Base-by-base conservation (phyloP, 305 asterid species). In the Ajuga reptans region DNA sequence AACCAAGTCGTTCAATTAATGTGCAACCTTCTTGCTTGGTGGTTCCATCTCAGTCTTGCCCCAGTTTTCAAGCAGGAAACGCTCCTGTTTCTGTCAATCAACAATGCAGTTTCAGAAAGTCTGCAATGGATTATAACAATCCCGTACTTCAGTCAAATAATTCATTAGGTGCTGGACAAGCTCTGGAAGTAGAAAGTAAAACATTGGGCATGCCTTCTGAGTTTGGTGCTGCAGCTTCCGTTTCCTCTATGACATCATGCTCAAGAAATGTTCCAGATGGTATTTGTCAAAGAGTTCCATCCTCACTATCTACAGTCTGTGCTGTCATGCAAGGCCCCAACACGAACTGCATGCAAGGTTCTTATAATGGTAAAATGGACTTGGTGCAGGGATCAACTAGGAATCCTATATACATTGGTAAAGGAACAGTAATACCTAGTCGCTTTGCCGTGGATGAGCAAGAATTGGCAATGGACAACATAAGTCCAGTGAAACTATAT, bases 21-120 rank as follows among this genome's bases (percentile, higher is more conserved):
- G 96, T 87, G 57, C 88, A 79, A 64, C 92, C 96, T 72, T 89
- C 96, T 75, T 84, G 92, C 78, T 70, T 89, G 75, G 95, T 85
- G 71, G 85, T 84, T 74, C 94, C 96, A 4, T 83, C 87, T 70
- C 89, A 78, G 73, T 78, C 84, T 41, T 77, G 83, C 9, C 77
- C 75, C 70, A 85, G 72, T 73, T 75, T 77, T 78, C 91, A 86
- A 68, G 78, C 75, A 7, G 85, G 75, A 73, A 82, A 80, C 47
- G 74, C 80, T 75, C 75, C 80, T 58, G 74, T 71, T 65, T 77
- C 86, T 47, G 69, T 68, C 54, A 82, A 78, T 73, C 89, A 75
- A 46, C 75, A 50, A 67, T 4, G 79, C 64, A 74, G 79, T 69
- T 66, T 78, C 37, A 74, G 85, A 62, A 77, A 80, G 66, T 60